Evolutionary conservation across 1,284 basidiomycete genomes (phyloP).

Genomic region (Sanghuangporus baumii): DNA sequence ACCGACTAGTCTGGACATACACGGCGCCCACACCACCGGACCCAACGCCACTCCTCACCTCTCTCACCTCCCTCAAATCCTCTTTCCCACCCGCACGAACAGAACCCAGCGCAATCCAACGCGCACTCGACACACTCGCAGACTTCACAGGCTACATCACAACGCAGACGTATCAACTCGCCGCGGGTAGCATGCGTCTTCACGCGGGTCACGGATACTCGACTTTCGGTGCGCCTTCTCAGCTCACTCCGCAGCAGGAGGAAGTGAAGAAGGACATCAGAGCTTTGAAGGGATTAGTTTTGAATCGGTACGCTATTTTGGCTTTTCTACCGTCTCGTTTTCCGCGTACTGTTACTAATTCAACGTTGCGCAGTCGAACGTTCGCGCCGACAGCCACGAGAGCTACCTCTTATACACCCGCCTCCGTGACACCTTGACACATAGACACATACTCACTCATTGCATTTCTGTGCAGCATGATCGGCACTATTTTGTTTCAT

Average conservation of each 20-base stretch:
- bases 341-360: conserved; percentile 17
- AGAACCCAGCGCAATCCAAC: conserved; percentile 33
- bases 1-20: conserved; percentile 48
- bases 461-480: neutral
- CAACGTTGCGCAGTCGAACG: conserved; percentile 1
- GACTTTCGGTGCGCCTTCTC: neutral
- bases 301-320: conserved; percentile 43
- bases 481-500: neutral
- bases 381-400: conserved; percentile 8
- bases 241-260: conserved; percentile 45
- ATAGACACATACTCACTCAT: neutral
- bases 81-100: conserved; percentile 35
- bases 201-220: conserved; percentile 21
- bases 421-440: neutral
- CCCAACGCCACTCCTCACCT: conserved; percentile 29
- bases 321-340: neutral
- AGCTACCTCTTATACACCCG: neutral
- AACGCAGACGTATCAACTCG: conserved; percentile 49
- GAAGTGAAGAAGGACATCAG: conserved; percentile 59
- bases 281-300: conserved; percentile 59
- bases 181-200: conserved; percentile 27
- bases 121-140: conserved; percentile 50
- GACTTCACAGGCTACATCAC: conserved; percentile 66
- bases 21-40: neutral
- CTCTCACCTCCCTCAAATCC: conserved; percentile 39